Base-by-base conservation (phyloP, 108 stramenopile genomes). In the Skeletonema grethae region DNA sequence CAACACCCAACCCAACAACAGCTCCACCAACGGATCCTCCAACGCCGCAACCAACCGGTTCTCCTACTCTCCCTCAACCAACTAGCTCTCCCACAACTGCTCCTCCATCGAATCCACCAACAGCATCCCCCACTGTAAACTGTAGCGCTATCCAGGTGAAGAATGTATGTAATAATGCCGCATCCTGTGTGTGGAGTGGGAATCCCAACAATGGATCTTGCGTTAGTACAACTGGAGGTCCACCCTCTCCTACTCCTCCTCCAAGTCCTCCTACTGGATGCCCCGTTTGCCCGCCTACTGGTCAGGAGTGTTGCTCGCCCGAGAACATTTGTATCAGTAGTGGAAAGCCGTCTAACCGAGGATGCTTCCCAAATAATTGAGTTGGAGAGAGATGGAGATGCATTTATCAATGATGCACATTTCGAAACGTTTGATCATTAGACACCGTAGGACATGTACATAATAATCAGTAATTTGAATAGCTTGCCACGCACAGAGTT, bases 11-110 rank as follows among this genome's bases (percentile, higher is more conserved):
- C 57, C 57, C 57, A 34, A 29, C 57, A 32, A 13, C 57, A 34
- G 30, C 57, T 20, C 24, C 57, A 34, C 57, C 57, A 59, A 59
- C 57, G 4, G 3, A n/a, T 16, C 16, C 24, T 59, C 57, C 57
- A n/a, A 59, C 57, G 18, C 22, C 15, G 15, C 57, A 59, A 18
- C 57, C 57, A 13, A 59, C 57, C 18, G 57, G 13, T 4, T 4
- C 12, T 12, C 57, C 57, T 29, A 59, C 57, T 13, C 12, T 13
- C 13, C 57, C 57, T 29, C 30, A 29, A 32, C 57, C 57, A 34
- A 59, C 53, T 5, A 9, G 24, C 0, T 6, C 53, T 22, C 53
- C 53, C 22, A 55, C 53, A 24, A 55, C 57, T 13, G n/a, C 57
- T 34, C 3, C 12, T 20, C 57, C 57, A 13, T 25, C 57, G 12